A percentile compares a stretch with the other conserved stretches of the same genome.
phyloP scores from a whole-genome alignment of 495 filamentous ascomycete genomes.

The Podospora didyma region DNA sequence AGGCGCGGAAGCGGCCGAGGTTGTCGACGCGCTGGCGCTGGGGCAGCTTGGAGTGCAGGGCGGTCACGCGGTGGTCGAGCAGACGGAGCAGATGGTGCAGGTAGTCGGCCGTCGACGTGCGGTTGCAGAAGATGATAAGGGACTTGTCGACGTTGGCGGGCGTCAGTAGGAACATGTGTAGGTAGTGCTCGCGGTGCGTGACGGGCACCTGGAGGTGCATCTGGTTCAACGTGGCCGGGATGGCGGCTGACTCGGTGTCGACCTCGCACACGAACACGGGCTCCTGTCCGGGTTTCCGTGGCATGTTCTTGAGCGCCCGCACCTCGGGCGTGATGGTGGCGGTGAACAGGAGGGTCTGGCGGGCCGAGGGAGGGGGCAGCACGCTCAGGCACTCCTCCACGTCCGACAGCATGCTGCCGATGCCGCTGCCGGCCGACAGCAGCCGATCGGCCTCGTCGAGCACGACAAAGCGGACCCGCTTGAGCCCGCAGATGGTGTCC shows the following conservation, averaged over 20 bases:
- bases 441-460: slow-evolving; percentile 96
- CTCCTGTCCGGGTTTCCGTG: slow-evolving; percentile 58
- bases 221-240: slow-evolving; percentile 78
- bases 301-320: slow-evolving; percentile 70
- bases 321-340: slow-evolving; percentile 95
- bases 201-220: slow-evolving; percentile 82
- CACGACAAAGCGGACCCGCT: slow-evolving; percentile 76
- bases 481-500: slow-evolving; percentile 79
- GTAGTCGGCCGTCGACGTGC: slow-evolving; percentile 80
- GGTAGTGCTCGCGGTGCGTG: slow-evolving; percentile 87
- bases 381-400: slow-evolving; percentile 80
- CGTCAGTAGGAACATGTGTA: slow-evolving; percentile 85
- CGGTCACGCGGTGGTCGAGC: slow-evolving; percentile 84
- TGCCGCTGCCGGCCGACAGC: slow-evolving; percentile 57
- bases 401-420: slow-evolving; percentile 87
- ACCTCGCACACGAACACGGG: slow-evolving; percentile 89
- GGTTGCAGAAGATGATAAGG: slow-evolving; percentile 92
- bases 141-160: slow-evolving; percentile 67
- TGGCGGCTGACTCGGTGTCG: slow-evolving; percentile 65
- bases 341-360: slow-evolving; percentile 94
- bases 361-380: slow-evolving; percentile 64
- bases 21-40: slow-evolving; percentile 82
- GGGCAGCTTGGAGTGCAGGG: slow-evolving; percentile 79
- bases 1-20: slow-evolving; percentile 84
- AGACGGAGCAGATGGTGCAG: slow-evolving; percentile 80